These are phyloP conservation scores for Penicillium cosmopolitanum DNA, from an alignment of 495 filamentous ascomycete genomes.

Conservation along the genomic window DNA sequence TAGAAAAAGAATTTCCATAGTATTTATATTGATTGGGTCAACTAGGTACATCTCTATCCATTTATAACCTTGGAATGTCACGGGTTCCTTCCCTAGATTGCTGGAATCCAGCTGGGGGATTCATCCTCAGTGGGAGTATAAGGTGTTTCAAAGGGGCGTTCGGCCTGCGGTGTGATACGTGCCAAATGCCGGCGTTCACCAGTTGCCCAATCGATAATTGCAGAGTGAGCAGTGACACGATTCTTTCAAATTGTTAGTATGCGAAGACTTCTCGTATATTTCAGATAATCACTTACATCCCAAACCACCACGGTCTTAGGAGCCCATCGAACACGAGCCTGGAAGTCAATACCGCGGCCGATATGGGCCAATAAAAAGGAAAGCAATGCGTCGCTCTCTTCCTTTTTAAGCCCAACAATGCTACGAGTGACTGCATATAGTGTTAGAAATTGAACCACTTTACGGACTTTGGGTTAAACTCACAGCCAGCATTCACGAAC, in stretches of 20 bases:
- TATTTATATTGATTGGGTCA: no score
- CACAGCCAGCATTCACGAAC: constrained; percentile 79
- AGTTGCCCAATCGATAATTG: constrained; percentile 75
- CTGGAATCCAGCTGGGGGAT: no score
- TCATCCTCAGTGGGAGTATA: constrained; percentile 7
- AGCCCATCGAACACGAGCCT: constrained; percentile 75
- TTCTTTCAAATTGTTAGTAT: constrained; percentile 50
- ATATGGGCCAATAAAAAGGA: constrained; percentile 82
- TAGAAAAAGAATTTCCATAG: no score
- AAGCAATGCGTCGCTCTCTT: constrained; percentile 75
- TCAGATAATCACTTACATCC: constrained; percentile 56
- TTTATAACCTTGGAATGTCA: no score
- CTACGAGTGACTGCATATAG: constrained; percentile 60
- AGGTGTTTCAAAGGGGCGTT: constrained; percentile 44
- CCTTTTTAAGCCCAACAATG: constrained; percentile 76
- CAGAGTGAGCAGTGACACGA: constrained; percentile 78
- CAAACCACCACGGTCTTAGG: constrained; percentile 78
- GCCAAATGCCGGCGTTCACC: constrained; percentile 76
- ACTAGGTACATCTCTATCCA: no score
- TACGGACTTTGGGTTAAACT: constrained; percentile 36
- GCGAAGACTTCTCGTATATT: no score
- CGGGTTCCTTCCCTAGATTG: no score
- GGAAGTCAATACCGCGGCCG: constrained; percentile 73
- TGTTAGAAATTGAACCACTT: background rate
- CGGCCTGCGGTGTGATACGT: constrained; percentile 82